Percentiles rank a stretch among this genome's conserved stretches.
Conservation (phyloP, 495 filamentous ascomycete species). For the Neurospora sublineolata region DNA sequence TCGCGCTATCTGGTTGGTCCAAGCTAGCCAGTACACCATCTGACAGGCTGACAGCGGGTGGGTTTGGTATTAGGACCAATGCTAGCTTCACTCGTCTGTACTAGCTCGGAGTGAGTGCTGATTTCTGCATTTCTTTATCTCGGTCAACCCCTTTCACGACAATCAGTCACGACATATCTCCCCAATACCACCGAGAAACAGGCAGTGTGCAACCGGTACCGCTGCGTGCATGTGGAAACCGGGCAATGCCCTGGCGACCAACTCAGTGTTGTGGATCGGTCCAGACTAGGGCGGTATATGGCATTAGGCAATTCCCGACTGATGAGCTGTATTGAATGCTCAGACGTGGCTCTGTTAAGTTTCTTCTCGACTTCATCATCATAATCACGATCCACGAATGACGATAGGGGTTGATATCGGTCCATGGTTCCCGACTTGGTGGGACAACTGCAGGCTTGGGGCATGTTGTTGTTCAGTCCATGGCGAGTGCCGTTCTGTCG, state of each 20-base stretch:
- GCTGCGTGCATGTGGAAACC: background rate
- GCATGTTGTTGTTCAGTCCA: background rate
- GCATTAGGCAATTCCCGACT: background rate
- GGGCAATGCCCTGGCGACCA: background rate
- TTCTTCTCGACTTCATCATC: background rate
- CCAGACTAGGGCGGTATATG: background rate
- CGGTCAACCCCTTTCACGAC: background rate
- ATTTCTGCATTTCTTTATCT: background rate
- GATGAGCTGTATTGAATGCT: background rate
- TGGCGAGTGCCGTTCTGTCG: background rate
- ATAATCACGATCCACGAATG: background rate
- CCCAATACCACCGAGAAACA: background rate
- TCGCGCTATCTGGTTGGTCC: background rate
- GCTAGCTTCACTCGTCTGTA: background rate
- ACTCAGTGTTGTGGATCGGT: background rate
- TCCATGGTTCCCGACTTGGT: background rate
- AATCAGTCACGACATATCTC: background rate
- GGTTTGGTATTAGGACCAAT: background rate
- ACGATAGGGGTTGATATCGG: background rate
- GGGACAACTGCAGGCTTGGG: background rate
- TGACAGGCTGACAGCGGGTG: background rate
- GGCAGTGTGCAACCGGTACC: background rate
- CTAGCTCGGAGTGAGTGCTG: background rate
- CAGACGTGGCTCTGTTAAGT: background rate
- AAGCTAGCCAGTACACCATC: background rate